A percentile compares a stretch with the other conserved stretches of the same genome.
Evolutionary conservation across 1,284 basidiomycete genomes (phyloP).

Genomic region (Cystobasidium slooffiae): DNA sequence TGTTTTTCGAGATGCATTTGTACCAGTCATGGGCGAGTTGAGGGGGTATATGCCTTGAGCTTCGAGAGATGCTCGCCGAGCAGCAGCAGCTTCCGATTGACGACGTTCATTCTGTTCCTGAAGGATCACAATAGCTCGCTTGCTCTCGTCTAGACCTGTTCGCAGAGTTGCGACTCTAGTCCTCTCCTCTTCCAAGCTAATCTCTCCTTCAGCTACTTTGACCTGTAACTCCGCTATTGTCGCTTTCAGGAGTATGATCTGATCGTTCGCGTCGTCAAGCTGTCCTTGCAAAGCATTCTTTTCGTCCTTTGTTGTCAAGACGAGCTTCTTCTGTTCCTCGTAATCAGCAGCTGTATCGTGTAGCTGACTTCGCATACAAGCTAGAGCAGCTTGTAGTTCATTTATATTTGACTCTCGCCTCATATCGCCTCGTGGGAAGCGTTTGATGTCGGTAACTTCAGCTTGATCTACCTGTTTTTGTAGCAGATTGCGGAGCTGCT

Average conservation of each 20-base stretch:
- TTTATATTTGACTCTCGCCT: slow-evolving; percentile 39
- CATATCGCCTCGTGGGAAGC: slow-evolving; percentile 15
- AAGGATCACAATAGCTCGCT: slow-evolving; percentile 85
- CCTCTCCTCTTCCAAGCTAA: slow-evolving; percentile 74
- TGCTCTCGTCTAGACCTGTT: slow-evolving; percentile 85
- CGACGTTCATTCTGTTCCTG: slow-evolving; percentile 59
- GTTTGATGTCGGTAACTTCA: slow-evolving; percentile 19
- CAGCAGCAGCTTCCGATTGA: slow-evolving; percentile 15
- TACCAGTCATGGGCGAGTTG: background rate
- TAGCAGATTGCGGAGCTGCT: slow-evolving; percentile 32
- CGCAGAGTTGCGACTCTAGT: slow-evolving; percentile 78
- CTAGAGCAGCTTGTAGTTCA: slow-evolving; percentile 34
- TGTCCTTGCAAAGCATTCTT: slow-evolving; percentile 46
- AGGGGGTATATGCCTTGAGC: slow-evolving; percentile 7
- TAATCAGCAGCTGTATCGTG: slow-evolving; percentile 12
- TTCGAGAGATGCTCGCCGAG: slow-evolving; percentile 30
- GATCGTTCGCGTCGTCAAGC: slow-evolving; percentile 45
- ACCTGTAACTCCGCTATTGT: slow-evolving; percentile 22
- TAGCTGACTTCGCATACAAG: slow-evolving; percentile 29
- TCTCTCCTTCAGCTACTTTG: slow-evolving; percentile 56
- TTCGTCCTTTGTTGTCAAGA: slow-evolving; percentile 31
- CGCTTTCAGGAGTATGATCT: slow-evolving; percentile 26
- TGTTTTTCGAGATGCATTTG: slow-evolving; percentile 4
- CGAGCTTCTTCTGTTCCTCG: slow-evolving; percentile 16
- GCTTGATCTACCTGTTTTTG: slow-evolving; percentile 25